A percentile compares a stretch with the other conserved stretches of the same genome.
phyloP scores from a whole-genome alignment of 2,329 filamentous ascomycete genomes.

The Pestalotiopsis sp. region DNA sequence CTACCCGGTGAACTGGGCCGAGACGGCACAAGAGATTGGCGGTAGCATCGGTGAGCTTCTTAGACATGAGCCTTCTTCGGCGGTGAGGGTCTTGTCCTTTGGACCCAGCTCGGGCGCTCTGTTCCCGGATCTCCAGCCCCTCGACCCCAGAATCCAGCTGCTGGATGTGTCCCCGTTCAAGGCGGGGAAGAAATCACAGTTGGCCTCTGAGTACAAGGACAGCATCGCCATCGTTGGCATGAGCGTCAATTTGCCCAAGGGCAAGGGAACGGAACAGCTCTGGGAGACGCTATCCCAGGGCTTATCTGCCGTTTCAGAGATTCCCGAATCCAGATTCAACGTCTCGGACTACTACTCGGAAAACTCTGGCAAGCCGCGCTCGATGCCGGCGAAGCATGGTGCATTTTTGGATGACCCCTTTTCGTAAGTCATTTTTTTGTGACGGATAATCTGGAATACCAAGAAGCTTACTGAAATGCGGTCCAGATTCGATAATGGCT shows the following conservation, averaged over 20 bases:
- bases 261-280: conserved; percentile 6
- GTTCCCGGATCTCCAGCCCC: conserved; percentile 4
- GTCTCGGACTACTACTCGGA: conserved; percentile 10
- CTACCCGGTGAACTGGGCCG: conserved; percentile 8
- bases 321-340: conserved; percentile 10
- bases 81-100: conserved; percentile 3
- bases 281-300: conserved; percentile 12
- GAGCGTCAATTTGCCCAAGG: conserved; percentile 12
- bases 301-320: conserved; percentile 9
- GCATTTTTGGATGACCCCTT: conserved; percentile 12
- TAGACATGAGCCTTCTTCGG: not conserved
- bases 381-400: conserved; percentile 11
- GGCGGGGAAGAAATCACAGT: not conserved
- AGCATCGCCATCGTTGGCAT: conserved; percentile 13
- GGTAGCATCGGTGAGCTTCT: not conserved
- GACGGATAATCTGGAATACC: not conserved
- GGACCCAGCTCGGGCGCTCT: conserved; percentile 7
- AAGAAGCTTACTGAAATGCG: conserved; percentile 14
- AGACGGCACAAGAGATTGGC: not conserved
- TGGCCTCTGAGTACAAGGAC: not conserved
- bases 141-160: not conserved
- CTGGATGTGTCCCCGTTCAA: conserved; percentile 10
- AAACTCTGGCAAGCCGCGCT: conserved; percentile 8
- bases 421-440: conserved; percentile 5
- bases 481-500: conserved; percentile 25